Base-by-base conservation (phyloP, 2,329 filamentous ascomycete species). In the Ceratocystis variospora region DNA sequence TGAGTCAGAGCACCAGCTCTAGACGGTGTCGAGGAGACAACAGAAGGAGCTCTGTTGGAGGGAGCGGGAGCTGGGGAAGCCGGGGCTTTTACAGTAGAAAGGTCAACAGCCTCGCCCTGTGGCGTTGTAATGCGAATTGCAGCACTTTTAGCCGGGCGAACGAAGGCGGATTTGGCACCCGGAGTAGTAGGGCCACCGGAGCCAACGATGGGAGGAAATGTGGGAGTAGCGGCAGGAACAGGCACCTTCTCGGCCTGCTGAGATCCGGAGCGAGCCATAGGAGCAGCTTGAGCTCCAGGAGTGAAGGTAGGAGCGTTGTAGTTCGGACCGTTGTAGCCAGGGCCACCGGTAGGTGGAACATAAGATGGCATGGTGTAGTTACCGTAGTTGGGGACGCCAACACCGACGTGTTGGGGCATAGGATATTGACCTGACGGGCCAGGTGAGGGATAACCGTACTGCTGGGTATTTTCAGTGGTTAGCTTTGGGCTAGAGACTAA, bases 111-210 rank as follows among this genome's bases (percentile, higher is more conserved):
- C 73, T 94, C 90, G 69, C 90, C 92, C 66, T 87, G 82, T 37
- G 87, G 82, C 72, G 90, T 89, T 80, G 90, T 95, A 79, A 96
- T 96, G 62, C 86, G 80, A 70, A 96, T 88, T 0, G 87, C 86
- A 61, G 85, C 86, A 75, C 84, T 57, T 48, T 57, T 62, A 8
- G 53, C 61, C 10, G 66, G 66, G 10, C 66, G 66, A 53, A 68
- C 50, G 33, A 68, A 68, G 17, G 57, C 66, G 22, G 62, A 37
- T 25, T 63, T 63, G 41, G 31, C 28, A 37, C 44, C 61, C 57
- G 63, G 59, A 44, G 66, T 62, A 50, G 68, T 33, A 45, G 82
- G 77, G 7, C 80, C 78, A 70, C 83, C 83, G 48, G 84, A 83
- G 44, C 86, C 83, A 68, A 78, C 80, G 74, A 75, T 84, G 72